Conservation (phyloP, 768 basidiomycete species). For the Galerina marginata region DNA sequence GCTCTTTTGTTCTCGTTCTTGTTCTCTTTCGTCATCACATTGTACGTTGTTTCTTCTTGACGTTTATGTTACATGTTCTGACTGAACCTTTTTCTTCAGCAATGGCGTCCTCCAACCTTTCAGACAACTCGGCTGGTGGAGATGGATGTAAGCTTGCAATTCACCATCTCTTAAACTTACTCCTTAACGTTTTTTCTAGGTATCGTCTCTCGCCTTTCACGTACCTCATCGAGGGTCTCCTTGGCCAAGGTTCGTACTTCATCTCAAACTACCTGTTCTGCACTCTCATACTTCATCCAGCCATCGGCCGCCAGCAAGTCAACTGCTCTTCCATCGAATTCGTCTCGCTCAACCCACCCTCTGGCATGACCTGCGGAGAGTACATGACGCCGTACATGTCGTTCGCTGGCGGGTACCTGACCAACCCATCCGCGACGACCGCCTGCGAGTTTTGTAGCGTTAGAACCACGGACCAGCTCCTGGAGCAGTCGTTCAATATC, state of each 20-base stretch:
- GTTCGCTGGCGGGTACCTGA: slow-evolving; percentile 58
- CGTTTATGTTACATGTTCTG: neutral
- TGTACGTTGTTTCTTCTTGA: slow-evolving; percentile 38
- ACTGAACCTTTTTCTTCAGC: slow-evolving; percentile 27
- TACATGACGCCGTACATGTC: slow-evolving; percentile 61
- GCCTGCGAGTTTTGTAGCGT: slow-evolving; percentile 65
- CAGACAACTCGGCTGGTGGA: slow-evolving; percentile 65
- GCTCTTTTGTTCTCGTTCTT: slow-evolving; percentile 56
- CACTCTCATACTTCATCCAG: slow-evolving; percentile 24
- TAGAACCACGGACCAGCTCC: slow-evolving; percentile 62
- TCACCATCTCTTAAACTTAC: no score
- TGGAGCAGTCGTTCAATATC: slow-evolving; percentile 58
- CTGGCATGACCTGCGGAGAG: slow-evolving; percentile 54
- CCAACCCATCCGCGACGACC: slow-evolving; percentile 53
- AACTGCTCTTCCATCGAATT: slow-evolving; percentile 59
- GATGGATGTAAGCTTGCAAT: slow-evolving; percentile 49
- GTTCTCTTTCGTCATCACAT: slow-evolving; percentile 63
- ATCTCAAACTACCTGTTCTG: neutral
- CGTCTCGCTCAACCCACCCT: slow-evolving; percentile 56
- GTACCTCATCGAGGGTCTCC: slow-evolving; percentile 55
- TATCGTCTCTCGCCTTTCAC: slow-evolving; percentile 56
- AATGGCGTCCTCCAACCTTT: slow-evolving; percentile 70
- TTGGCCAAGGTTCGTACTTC: slow-evolving; percentile 32
- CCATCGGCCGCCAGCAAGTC: slow-evolving; percentile 44
- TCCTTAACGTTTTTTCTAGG: no score